Base-by-base conservation (phyloP, 2,329 filamentous ascomycete genomes). In the Corynespora cassiicola region DNA sequence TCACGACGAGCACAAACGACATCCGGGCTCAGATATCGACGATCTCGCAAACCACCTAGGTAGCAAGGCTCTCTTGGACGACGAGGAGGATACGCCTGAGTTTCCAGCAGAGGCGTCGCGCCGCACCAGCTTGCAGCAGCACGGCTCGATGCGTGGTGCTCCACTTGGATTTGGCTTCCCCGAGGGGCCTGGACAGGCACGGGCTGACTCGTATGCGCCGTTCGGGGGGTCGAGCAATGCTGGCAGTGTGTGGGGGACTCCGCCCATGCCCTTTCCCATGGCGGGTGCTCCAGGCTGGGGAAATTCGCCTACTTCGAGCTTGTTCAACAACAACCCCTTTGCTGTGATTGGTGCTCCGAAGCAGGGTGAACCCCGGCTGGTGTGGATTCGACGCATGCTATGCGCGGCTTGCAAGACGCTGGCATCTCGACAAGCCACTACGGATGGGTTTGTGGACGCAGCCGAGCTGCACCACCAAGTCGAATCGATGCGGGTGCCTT, bases 61-160 rank as follows among this genome's bases (percentile, higher is more conserved):
- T 9, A 97, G 92, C 68, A 91, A 90, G 56, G 94, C 91, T 9
- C 75, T 99, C 9, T 75, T 97, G 26, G 83, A 85, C 47, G 83
- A 86, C 45, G 63, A 56, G 6, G 63, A 67, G 24, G 65, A 63
- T 22, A 62, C 66, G 10, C 90, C 95, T 60, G 73, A 84, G 67
- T 57, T 88, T 75, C 70, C 86, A 75, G n/a, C n/a, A n/a, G 62
- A 79, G 69, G 59, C 70, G 38, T 53, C 50, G 37, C 61, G 74
- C 24, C 66, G 72, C 17, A 56, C 68, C 14, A 73, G 66, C 34
- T 55, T 73, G 38, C 55, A 68, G 57, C 52, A 55, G 23, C 60
- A 56, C 32, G 54, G 53, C 23, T 66, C 56, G 34, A 44, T 56
- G 38, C 47, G 54, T 31, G 60, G 50, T 38, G 47, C 62, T 7